Base-by-base conservation (phyloP, 768 basidiomycete genomes). In the Lactarius indigo region DNA sequence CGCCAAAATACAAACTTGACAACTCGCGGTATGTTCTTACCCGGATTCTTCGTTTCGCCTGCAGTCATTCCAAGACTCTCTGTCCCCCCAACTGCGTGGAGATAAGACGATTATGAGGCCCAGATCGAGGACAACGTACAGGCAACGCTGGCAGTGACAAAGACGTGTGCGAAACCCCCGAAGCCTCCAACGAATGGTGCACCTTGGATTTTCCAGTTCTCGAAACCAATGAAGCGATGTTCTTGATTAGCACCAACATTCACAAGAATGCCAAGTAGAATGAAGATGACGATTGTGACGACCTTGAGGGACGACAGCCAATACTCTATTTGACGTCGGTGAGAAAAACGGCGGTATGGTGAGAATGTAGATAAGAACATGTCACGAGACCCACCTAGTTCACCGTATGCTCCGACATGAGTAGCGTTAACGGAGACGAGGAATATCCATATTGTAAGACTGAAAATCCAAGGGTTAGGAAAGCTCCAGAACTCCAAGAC, bases 51-150 rank as follows among this genome's bases (percentile, higher is more conserved):
- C 0, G 94, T 94, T 76, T 97, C 95, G 6, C 93, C 93, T 3
- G 95, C 95, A 4, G 95, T 95, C 63, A 97, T 89, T 26, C 94
- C 95, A 64, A 97, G 80, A 70, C 92, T 90, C 77, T 97, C 94
- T 0, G 94, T 96, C 6, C 93, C 91, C 17, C 91, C 92, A 72
- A 86, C 91, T 87, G 68, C 6, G 26, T n/a, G 28, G 65, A 35
- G 23, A 42, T 63, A 26, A 23, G 18, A 57, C 42, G 28, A 18
- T 56, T 52, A 68, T 26, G 63, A 15, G 50, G 63, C 1, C 12
- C 18, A 61, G 37, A 54, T 31, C 2, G n/a, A 44, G 39, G n/a
- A 17, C 30, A 26, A 75, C 88, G 61, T 74, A 88, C 91, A 92
- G 4, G 91, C 91, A 77, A 92, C 92, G 74, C 91, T 92, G 18